phyloP scores from a whole-genome alignment of 2,329 filamentous ascomycete species.

The Diplocarpon rosae region DNA sequence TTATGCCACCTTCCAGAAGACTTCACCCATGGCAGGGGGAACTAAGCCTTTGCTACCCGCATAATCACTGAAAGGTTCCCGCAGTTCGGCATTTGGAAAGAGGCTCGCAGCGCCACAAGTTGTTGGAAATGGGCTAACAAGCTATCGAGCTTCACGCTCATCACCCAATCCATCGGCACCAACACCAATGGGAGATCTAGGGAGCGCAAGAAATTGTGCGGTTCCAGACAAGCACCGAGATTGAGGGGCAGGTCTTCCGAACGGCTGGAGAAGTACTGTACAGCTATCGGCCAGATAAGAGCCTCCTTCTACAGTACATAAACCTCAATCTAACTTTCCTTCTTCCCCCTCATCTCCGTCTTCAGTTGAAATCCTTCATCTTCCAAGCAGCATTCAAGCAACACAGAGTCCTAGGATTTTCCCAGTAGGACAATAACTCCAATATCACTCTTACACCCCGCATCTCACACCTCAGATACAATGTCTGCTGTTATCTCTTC shows the following conservation, averaged over 20 bases:
- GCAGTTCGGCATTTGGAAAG: not conserved
- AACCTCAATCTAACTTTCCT: not conserved
- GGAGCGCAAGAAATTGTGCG: not conserved
- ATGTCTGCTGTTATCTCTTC: conserved; percentile 30
- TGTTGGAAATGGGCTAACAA: conserved; percentile 2
- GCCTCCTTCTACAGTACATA: not conserved
- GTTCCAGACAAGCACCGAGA: not conserved
- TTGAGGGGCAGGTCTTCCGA: not conserved
- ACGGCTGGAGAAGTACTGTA: not conserved
- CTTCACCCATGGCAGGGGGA: no score
- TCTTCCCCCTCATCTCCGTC: not conserved
- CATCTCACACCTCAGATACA: not conserved
- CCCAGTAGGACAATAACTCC: no score
- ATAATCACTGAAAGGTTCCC: no score
- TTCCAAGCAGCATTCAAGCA: no score
- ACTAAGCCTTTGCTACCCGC: no score
- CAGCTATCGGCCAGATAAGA: conserved; percentile 3
- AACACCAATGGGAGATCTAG: not conserved
- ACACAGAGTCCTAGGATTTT: not conserved
- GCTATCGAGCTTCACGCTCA: conserved; percentile 1
- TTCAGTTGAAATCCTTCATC: not conserved
- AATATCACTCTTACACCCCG: no score
- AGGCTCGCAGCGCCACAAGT: not conserved
- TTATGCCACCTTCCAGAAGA: no score
- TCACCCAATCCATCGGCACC: not conserved